These are phyloP conservation scores for Immersiella caudata DNA, from an alignment of 495 filamentous ascomycete genomes.

Conservation along the genomic window DNA sequence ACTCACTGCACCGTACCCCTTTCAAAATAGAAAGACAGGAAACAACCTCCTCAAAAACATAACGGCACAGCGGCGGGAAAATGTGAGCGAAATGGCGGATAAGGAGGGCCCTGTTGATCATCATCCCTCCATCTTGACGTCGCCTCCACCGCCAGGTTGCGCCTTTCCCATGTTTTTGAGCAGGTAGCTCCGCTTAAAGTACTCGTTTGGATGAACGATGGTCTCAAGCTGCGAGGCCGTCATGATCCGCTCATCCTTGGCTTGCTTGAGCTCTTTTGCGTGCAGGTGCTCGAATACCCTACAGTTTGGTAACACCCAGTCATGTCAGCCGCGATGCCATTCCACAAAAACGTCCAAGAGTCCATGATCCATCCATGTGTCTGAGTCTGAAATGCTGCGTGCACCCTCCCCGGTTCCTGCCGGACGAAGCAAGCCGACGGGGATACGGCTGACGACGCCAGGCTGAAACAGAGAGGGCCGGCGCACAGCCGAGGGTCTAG, in stretches of 20 bases:
- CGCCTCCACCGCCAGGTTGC: constrained; percentile 29
- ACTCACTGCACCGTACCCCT: neutral
- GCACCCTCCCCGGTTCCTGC: neutral
- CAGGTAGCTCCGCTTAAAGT: constrained; percentile 91
- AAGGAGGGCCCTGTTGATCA: neutral
- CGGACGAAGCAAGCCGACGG: neutral
- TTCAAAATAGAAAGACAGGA: constrained; percentile 1
- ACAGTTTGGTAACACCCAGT: neutral
- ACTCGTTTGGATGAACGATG: constrained; percentile 96
- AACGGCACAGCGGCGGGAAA: neutral
- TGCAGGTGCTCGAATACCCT: constrained; percentile 88
- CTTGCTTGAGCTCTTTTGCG: constrained; percentile 83
- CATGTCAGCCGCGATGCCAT: constrained; percentile 14
- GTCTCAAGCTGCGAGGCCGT: constrained; percentile 82
- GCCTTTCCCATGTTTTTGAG: constrained; percentile 68
- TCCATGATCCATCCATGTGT: neutral
- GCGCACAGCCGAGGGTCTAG: constrained; percentile 13
- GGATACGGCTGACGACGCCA: neutral
- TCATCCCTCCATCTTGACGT: constrained; percentile 56
- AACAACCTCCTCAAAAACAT: neutral
- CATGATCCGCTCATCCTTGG: constrained; percentile 81
- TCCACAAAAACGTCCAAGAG: neutral
- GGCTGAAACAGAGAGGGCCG: constrained; percentile 1
- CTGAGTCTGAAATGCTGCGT: neutral
- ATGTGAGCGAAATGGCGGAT: neutral